Conservation (phyloP, 352 stramenopile genomes). For the Globisporangium echinulatum region DNA sequence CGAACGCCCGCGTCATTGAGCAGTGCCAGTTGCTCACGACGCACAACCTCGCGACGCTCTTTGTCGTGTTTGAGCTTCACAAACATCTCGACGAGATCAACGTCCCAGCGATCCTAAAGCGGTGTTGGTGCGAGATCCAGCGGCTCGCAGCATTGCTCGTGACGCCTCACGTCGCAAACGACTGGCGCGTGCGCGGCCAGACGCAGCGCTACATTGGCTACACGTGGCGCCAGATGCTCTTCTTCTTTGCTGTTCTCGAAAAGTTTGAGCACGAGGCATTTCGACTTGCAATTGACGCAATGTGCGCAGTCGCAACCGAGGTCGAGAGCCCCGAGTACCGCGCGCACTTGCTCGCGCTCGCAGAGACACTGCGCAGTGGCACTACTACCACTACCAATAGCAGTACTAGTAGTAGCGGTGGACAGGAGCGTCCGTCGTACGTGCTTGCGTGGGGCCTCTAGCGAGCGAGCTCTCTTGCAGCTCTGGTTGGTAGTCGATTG, state of each 20-base stretch:
- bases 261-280: constrained; percentile 5
- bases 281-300: neutral
- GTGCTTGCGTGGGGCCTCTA: too few species aligned
- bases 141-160: neutral
- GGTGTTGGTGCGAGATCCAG: constrained; percentile 1
- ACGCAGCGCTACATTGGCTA: constrained; percentile 10
- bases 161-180: too few species aligned
- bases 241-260: constrained; percentile 18
- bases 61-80: constrained; percentile 6
- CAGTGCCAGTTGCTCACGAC: constrained; percentile 17
- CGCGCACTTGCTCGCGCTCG: constrained; percentile 1
- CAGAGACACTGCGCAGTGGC: neutral
- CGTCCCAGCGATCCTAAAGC: constrained; percentile 11
- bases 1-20: constrained; percentile 16
- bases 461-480: too few species aligned
- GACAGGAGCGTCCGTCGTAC: too few species aligned
- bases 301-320: neutral
- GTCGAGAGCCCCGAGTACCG: constrained; percentile 1
- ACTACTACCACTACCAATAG: neutral
- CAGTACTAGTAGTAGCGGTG: too few species aligned
- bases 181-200: constrained; percentile 1
- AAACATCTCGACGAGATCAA: constrained; percentile 1
- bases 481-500: too few species aligned
- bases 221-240: constrained; percentile 17
- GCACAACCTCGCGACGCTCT: constrained; percentile 19